Evolutionary conservation across 23 red algal genomes (phyloP), one percentile per base, ranked within the genome.

Genomic region (Porphyridium purpureum): DNA sequence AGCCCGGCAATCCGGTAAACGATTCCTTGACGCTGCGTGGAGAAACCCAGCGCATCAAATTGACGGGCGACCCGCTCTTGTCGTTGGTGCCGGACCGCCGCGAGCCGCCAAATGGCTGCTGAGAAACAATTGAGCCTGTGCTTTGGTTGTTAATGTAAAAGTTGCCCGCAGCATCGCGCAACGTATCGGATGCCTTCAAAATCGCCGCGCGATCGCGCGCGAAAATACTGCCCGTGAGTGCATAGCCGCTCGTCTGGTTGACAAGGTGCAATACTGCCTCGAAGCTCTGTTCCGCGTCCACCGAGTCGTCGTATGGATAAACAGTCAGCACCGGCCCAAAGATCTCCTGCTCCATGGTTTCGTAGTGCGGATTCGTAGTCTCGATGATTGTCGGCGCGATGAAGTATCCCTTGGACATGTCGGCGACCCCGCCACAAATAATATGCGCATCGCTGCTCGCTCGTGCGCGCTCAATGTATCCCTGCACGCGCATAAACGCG

Each of bases 101-200:
- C 19, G 38, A 33, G 17, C 75, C 75, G 5, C 75, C 75, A 63
- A 82, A 82, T 1, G 75, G 75, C 50, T 82, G 75, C 57, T 82
- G 75, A 4, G 53, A 64, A 17, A 82, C 75, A 29, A 82, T 64
- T 19, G 52, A 29, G 24, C 75, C 75, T 0, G 75, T 82, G 21
- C 31, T 61, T 54, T 74, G 60, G 59, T 74, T 54, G 46, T 74
- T 74, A 65, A 82, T 66, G 60, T 82, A 82, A 33, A 82, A 51
- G 49, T 82, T 82, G 23, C 75, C 75, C 14, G 75, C 75, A 11
- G 49, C 46, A 22, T 71, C 34, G 22, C 75, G 62, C 28, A 82
- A 54, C 19, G 22, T 25, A 19, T 66, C 49, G 9, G 41, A 32
- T 27, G 54, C 32, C 25, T 7, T 20, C 0, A 41, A 27, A 25